These are phyloP conservation scores for Coix lacrymajobi DNA, from an alignment of 176 grass and related monocot species.

Conservation along the genomic window DNA sequence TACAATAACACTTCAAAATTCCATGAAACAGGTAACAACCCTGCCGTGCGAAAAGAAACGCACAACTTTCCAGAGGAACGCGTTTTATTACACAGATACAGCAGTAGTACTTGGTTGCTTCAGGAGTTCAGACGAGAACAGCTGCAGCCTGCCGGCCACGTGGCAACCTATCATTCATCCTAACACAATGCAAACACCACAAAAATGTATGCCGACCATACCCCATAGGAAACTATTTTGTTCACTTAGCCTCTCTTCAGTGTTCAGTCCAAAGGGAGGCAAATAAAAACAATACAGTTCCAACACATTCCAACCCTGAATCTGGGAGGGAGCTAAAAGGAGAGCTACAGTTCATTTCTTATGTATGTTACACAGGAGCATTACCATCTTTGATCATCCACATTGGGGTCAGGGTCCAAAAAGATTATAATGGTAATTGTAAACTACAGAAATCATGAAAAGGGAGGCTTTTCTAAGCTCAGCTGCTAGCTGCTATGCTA, in stretches of 20 bases:
- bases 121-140: background rate
- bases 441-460: constrained; percentile 46
- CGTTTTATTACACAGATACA: too few species aligned
- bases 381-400: constrained; percentile 32
- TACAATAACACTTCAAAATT: too few species aligned
- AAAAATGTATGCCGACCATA: background rate
- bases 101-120: background rate
- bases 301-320: constrained; percentile 39
- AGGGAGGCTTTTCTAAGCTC: constrained; percentile 12
- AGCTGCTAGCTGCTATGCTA: constrained; percentile 48
- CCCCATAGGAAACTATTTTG: constrained; percentile 29
- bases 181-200: background rate
- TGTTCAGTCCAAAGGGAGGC: constrained; percentile 28
- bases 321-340: constrained; percentile 38
- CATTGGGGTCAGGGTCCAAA: constrained; percentile 34
- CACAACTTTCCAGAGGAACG: too few species aligned
- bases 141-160: background rate
- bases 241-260: background rate
- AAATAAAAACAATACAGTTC: constrained; percentile 23
- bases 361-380: constrained; percentile 50
- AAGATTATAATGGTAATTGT: constrained; percentile 40
- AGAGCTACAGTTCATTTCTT: constrained; percentile 38
- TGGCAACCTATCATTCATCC: background rate
- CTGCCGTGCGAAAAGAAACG: too few species aligned
- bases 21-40: too few species aligned